Percentiles rank a stretch among this genome's conserved stretches.
phyloP scores from a whole-genome alignment of 2,329 filamentous ascomycete genomes.

The Colletotrichum eleusines region DNA sequence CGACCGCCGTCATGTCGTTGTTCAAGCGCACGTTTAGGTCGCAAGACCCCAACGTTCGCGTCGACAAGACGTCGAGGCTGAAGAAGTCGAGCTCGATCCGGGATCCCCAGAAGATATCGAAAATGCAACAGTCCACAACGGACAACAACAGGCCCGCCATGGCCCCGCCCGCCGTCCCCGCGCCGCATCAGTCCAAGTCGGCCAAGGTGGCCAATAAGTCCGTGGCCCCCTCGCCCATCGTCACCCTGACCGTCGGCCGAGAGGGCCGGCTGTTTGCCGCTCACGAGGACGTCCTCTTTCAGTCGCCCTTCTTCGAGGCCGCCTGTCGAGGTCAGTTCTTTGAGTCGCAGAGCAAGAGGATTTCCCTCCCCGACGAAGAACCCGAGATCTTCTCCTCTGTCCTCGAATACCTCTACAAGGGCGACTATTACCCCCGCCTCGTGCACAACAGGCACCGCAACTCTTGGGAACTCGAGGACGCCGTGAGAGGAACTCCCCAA shows the following conservation, averaged over 20 bases:
- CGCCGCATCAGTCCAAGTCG: slow-evolving; percentile 61
- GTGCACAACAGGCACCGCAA: slow-evolving; percentile 84
- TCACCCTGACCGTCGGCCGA: slow-evolving; percentile 85
- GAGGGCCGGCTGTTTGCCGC: slow-evolving; percentile 90
- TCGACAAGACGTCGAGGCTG: slow-evolving; percentile 88
- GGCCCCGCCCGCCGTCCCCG: slow-evolving; percentile 53
- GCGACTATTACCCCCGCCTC: slow-evolving; percentile 89
- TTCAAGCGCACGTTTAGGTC: slow-evolving; percentile 93
- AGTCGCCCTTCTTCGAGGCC: slow-evolving; percentile 82
- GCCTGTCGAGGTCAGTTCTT: slow-evolving; percentile 69
- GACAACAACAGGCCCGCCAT: slow-evolving; percentile 57
- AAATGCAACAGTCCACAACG: slow-evolving; percentile 86
- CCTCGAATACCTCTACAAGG: slow-evolving; percentile 93
- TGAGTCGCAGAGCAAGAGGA: slow-evolving; percentile 81
- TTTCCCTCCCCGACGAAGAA: slow-evolving; percentile 85
- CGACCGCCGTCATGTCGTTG: slow-evolving; percentile 67
- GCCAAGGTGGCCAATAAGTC: slow-evolving; percentile 36
- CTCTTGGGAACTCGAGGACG: slow-evolving; percentile 84
- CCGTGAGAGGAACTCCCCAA: slow-evolving; percentile 59
- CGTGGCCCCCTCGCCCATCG: slow-evolving; percentile 72
- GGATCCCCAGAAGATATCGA: slow-evolving; percentile 84
- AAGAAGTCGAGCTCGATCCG: slow-evolving; percentile 70
- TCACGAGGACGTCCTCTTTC: slow-evolving; percentile 85
- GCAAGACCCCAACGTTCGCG: slow-evolving; percentile 74
- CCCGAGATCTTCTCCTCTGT: slow-evolving; percentile 92